Percentiles rank a stretch among this genome's conserved stretches.
Evolutionary conservation across 1,284 basidiomycete species (phyloP).

Genomic region (Ceratobasidium papillatum): DNA sequence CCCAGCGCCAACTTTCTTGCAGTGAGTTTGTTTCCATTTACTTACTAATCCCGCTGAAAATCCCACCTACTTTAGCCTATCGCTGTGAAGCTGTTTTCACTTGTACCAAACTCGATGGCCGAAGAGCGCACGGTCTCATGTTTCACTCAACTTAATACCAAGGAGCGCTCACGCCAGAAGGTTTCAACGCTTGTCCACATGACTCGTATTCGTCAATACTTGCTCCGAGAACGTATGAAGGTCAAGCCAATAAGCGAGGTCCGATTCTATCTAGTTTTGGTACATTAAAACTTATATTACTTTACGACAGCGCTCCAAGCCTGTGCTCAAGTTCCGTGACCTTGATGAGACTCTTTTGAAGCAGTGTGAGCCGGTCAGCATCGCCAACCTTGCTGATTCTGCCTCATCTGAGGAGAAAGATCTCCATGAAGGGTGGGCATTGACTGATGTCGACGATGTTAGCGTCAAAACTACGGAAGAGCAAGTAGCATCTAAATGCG

Average conservation of each 20-base stretch:
- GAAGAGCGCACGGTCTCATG: slow-evolving; percentile 55
- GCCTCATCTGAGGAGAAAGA: background rate
- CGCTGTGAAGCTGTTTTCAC: slow-evolving; percentile 51
- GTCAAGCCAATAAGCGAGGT: background rate
- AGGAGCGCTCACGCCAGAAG: slow-evolving; percentile 47
- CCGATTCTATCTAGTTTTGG: background rate
- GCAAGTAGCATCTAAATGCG: background rate
- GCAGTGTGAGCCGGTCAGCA: background rate
- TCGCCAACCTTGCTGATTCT: background rate
- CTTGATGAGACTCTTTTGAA: background rate
- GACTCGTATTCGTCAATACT: slow-evolving; percentile 43
- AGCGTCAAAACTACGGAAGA: background rate
- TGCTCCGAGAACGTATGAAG: background rate
- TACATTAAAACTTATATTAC: background rate
- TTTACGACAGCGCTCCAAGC: background rate
- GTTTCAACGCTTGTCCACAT: slow-evolving; percentile 49
- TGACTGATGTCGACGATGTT: background rate
- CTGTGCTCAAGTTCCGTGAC: slow-evolving; percentile 10
- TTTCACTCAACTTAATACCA: slow-evolving; percentile 53
- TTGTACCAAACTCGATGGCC: slow-evolving; percentile 55
- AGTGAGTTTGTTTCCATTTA: background rate
- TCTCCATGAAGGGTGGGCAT: background rate
- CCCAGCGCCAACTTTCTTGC: slow-evolving; percentile 8
- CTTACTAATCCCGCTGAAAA: background rate
- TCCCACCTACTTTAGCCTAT: slow-evolving; percentile 45